phyloP scores from a whole-genome alignment of 768 basidiomycete genomes.

The Russula dissimulans region DNA sequence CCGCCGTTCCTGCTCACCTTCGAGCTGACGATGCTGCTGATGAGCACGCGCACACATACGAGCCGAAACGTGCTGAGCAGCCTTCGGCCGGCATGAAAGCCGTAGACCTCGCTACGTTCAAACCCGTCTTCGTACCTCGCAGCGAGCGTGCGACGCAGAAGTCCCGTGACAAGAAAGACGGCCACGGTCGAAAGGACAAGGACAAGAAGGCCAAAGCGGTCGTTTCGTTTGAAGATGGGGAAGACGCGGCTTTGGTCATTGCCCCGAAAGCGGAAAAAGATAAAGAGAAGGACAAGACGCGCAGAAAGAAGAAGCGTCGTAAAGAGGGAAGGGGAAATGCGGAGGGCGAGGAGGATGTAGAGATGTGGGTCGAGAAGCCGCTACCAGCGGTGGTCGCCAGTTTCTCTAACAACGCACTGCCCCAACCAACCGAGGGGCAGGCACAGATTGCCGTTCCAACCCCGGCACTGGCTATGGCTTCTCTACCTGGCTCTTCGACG shows the following conservation, averaged over 20 bases:
- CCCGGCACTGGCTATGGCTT: neutral
- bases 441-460: neutral
- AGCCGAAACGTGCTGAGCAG: conserved; percentile 4
- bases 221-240: conserved; percentile 74
- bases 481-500: neutral
- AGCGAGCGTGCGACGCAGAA: conserved; percentile 31
- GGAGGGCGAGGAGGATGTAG: conserved; percentile 25
- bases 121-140: conserved; percentile 79
- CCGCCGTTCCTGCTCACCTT: conserved; percentile 8
- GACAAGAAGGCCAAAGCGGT: conserved; percentile 43
- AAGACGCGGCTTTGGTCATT: conserved; percentile 28
- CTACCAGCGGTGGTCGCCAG: conserved; percentile 40
- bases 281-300: conserved; percentile 27
- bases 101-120: conserved; percentile 66
- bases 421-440: neutral
- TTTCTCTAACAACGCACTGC: conserved; percentile 17
- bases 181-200: conserved; percentile 27
- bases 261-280: conserved; percentile 21
- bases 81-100: conserved; percentile 13
- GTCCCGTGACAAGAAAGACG: conserved; percentile 24
- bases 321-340: conserved; percentile 22
- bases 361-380: conserved; percentile 63
- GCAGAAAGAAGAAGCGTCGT: conserved; percentile 38
- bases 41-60: conserved; percentile 3
- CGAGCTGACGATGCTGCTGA: conserved; percentile 4